Base-by-base conservation (phyloP, 2,329 filamentous ascomycete species). In the Cadophora sp. region DNA sequence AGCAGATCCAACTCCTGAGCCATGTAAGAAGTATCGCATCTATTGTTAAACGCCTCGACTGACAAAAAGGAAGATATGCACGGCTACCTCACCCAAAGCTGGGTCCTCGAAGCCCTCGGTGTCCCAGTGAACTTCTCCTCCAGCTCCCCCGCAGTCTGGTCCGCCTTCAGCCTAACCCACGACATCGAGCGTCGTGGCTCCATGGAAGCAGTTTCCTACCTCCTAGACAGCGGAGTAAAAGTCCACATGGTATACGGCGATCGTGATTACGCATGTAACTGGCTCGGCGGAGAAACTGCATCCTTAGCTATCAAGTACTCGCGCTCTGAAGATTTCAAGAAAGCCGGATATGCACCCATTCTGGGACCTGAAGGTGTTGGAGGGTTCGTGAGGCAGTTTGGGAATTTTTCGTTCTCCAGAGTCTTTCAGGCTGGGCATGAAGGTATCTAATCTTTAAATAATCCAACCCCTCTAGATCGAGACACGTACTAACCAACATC, bases 361-460 rank as follows among this genome's bases (percentile, higher is more conserved):
- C 78, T 87, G 5, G 87, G 91, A 24, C 90, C 91, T 75, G 83
- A 82, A 33, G 88, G 89, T 77, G 84, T 87, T 73, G 91, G 86
- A 64, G 92, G 91, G 18, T 84, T 86, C 65, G 91, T 92, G 0
- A 85, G 91, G 6, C 91, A 95, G 77, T 90, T 86, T 73, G 91
- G 89, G 18, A 93, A 93, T 71, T 83, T 90, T 65, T 87, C 83
- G 30, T 91, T 91, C 75, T 85, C 85, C 43, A 82, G 89, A 16
- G 81, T 91, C 56, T 90, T 87, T 76, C 84, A 89, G 71, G 82
- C 87, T 27, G 88, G 89, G 2, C 89, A 91, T 73, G 36, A 70
- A 81, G 13, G 86, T 86, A 77, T 36, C 4, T 30, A 6, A 30
- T 30, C 6, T 30, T 30, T 30, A 4, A 30, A 3, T 6, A 30